Conservation (phyloP, 2,329 filamentous ascomycete genomes). For the Xylariomycetidae sp. region DNA sequence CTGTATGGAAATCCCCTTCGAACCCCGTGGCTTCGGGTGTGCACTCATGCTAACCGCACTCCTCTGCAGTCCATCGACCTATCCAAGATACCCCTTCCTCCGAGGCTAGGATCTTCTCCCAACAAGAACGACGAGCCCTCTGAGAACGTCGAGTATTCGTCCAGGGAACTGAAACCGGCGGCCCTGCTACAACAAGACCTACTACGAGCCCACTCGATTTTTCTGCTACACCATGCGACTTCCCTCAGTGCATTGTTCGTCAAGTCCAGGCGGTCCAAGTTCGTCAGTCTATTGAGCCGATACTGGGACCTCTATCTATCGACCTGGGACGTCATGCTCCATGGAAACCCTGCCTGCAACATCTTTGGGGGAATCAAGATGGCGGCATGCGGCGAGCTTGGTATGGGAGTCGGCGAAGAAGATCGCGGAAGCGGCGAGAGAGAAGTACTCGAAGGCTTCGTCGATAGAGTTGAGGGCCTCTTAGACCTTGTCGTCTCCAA, state of each 20-base stretch:
- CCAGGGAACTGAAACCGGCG: constrained; percentile 81
- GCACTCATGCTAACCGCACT: constrained; percentile 9
- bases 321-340: constrained; percentile 84
- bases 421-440: constrained; percentile 89
- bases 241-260: constrained; percentile 66
- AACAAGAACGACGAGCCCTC: constrained; percentile 32
- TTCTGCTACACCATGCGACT: constrained; percentile 79
- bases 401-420: constrained; percentile 91
- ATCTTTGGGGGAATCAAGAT: constrained; percentile 82
- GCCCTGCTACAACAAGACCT: constrained; percentile 74
- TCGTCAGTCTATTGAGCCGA: constrained; percentile 64
- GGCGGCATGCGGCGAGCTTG: constrained; percentile 83
- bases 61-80: constrained; percentile 65
- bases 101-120: constrained; percentile 34
- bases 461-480: constrained; percentile 72
- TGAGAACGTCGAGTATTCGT: constrained; percentile 69
- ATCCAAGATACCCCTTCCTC: constrained; percentile 62
- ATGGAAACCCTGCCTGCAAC: constrained; percentile 78
- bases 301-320: constrained; percentile 71
- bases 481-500: constrained; percentile 83
- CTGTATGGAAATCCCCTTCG: constrained; percentile 44
- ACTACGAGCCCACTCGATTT: constrained; percentile 72
- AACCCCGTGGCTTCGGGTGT: neutral
- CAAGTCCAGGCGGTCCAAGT: constrained; percentile 58
- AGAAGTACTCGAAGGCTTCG: constrained; percentile 87